Base-by-base conservation (phyloP, 2,329 filamentous ascomycete species). In the Elsinoe australis region DNA sequence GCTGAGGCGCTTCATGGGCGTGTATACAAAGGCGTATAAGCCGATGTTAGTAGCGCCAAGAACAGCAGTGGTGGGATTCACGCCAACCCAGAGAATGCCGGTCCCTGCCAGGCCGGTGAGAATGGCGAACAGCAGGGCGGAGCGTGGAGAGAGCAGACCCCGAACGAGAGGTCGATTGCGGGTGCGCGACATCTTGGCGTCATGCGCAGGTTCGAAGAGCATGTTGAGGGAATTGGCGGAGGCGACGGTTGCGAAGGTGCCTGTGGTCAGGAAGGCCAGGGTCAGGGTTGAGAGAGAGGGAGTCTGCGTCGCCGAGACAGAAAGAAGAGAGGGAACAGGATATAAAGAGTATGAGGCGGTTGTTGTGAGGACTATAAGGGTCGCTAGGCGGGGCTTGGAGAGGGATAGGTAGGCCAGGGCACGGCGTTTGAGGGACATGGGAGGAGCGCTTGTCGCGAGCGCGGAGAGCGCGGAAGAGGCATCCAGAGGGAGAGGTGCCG, bases 151-250 rank as follows among this genome's bases (percentile, higher is more conserved):
- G 32, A 98, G 72, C 1, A 98, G 77, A 5, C 80, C 80, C 39
- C 92, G 79, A 3, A 95, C 92, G 0, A 98, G 73, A 0, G 92
- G 92, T 3, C 92, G 72, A 58, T 95, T 95, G 21, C 87, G 78
- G 2, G 92, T 98, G n/a, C 92, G 80, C 28, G 78, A 82, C 92
- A 98, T 98, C 59, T 85, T 80, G 36, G 88, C 87, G 65, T 98
- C 92, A 61, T 89, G 89, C 51, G 82, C 75, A 7, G 82, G 85
- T 67, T 98, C 92, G 67, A 95, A 88, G 51, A 95, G 80, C 92
- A 98, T 98, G 67, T 98, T 98, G 55, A 96, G 74, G 1, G 92
- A 80, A 64, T 98, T 98, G 34, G 92, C 92, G 51, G 85, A 87
- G 34, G 89, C 87, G n/a, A 80, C 85, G 64, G 87, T 92, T 15